phyloP scores from a whole-genome alignment of 23 red algal species.

The Gracilariopsis chorda region DNA sequence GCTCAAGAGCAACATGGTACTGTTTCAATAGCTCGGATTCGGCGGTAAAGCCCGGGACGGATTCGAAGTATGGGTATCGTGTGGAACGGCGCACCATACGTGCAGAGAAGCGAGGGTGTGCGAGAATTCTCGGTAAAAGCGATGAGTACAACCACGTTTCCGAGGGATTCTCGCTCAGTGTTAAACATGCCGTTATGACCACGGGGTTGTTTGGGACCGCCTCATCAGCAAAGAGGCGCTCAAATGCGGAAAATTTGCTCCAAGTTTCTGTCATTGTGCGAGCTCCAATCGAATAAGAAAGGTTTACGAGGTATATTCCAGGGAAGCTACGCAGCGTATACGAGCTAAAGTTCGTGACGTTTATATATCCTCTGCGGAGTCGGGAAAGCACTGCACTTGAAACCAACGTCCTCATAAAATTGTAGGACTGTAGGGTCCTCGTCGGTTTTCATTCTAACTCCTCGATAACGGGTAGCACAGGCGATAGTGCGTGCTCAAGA shows the following conservation, averaged over 20 bases:
- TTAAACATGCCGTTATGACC: conserved; percentile 16
- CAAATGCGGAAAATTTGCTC: neutral
- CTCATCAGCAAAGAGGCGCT: conserved; percentile 31
- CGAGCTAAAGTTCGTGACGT: no score
- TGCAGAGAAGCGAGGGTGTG: conserved; percentile 31
- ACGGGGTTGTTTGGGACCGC: conserved; percentile 36
- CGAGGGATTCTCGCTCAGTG: neutral
- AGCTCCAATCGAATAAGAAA: no score
- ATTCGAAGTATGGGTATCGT: conserved; percentile 3
- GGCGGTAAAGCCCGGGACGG: neutral
- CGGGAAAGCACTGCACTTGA: no score
- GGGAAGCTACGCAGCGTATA: no score
- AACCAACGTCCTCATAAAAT: no score
- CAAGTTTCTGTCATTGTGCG: neutral
- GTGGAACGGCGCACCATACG: neutral
- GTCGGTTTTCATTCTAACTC: no score
- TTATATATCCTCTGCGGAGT: no score
- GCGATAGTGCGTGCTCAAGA: no score
- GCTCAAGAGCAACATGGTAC: neutral
- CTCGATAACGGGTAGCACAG: no score
- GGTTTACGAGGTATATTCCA: no score
- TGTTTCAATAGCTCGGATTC: neutral
- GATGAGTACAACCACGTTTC: neutral
- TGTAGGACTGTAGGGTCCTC: no score
- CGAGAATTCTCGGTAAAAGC: conserved; percentile 14